Percentiles rank a stretch among this genome's conserved stretches.
Evolutionary conservation across 192 early-diverging fungal genomes (phyloP).

Genomic region (Phlyctochytrium arcticum): DNA sequence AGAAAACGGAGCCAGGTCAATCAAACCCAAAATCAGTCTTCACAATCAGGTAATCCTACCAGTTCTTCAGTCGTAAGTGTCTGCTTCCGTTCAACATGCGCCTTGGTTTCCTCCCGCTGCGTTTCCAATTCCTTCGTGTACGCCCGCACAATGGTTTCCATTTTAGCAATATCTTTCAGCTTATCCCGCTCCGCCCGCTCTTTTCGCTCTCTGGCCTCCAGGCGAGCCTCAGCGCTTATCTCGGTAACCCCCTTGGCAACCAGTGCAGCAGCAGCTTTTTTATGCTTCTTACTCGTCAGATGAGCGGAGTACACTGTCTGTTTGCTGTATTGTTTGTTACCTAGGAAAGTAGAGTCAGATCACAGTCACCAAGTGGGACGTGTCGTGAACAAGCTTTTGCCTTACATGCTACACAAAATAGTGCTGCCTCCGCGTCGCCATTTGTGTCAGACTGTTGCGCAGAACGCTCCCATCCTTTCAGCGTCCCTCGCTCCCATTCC

Average conservation of each 20-base stretch:
- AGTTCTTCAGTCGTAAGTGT: constrained; percentile 85
- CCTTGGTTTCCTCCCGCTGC: constrained; percentile 72
- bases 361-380: background rate
- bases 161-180: constrained; percentile 47
- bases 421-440: constrained; percentile 32
- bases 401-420: constrained; percentile 73
- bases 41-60: background rate
- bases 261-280: constrained; percentile 67
- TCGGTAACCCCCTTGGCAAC: constrained; percentile 24
- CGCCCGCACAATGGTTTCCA: constrained; percentile 56
- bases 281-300: constrained; percentile 86
- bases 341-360: constrained; percentile 21
- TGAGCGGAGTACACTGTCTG: constrained; percentile 81
- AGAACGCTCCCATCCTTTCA: constrained; percentile 55
- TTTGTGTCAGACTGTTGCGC: constrained; percentile 34
- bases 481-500: constrained; percentile 53
- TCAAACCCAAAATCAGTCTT: too few relatives aligned
- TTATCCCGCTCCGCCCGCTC: constrained; percentile 52
- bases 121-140: constrained; percentile 38
- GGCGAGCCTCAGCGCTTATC: constrained; percentile 16
- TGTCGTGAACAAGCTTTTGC: background rate
- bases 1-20: too few relatives aligned
- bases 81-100: constrained; percentile 88
- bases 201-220: constrained; percentile 32
- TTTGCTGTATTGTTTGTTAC: constrained; percentile 79